Evolutionary conservation across 2,329 filamentous ascomycete genomes (phyloP), one percentile per base, ranked within the genome.

Genomic region (Allantophomopsis cytisporea): DNA sequence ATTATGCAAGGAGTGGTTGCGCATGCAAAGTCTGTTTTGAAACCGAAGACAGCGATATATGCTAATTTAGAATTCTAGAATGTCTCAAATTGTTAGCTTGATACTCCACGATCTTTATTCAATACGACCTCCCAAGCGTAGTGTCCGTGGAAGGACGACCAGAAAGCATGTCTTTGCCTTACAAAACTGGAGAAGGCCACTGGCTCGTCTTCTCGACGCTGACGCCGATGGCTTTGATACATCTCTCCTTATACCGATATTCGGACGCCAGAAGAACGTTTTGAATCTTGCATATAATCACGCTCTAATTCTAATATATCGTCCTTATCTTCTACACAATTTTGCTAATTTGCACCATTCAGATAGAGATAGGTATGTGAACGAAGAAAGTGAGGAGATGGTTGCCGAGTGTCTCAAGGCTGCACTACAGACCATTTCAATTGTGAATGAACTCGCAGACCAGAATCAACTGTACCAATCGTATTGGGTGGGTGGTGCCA

Each of bases 231-330:
- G 23, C 7, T 28, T 28, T 28, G 23, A 28, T 8, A 28, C 23
- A 28, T 62, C 58, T 4, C 58, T 62, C 39, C 50, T 67, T 7
- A 63, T 68, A 23, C 60, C 66, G 1, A 59, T 66, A n/a, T 71
- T 68, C 45, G 62, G 67, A 39, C 58, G 68, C 5, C 56, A 61
- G 42, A 49, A 50, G 16, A 60, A 52, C 35, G 58, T 58, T 7
- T 43, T 61, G 2, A 55, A 55, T 37, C 45, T 60, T 10, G 55
- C 58, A 1, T 59, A 57, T 36, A 52, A 48, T 31, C 58, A 61
- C 42, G 52, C 56, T 7, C 40, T 56, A 7, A 56, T 61, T 5
- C 42, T 59, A 15, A 47, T 55, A 0, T 49, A 59, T 38, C 48
- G 57, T 11, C 57, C 56, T 2, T 60, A 55, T 38, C 38, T 52